These are phyloP conservation scores for Cucurbita moschata DNA, from an alignment of 306 rosid species.

Conservation along the genomic window DNA sequence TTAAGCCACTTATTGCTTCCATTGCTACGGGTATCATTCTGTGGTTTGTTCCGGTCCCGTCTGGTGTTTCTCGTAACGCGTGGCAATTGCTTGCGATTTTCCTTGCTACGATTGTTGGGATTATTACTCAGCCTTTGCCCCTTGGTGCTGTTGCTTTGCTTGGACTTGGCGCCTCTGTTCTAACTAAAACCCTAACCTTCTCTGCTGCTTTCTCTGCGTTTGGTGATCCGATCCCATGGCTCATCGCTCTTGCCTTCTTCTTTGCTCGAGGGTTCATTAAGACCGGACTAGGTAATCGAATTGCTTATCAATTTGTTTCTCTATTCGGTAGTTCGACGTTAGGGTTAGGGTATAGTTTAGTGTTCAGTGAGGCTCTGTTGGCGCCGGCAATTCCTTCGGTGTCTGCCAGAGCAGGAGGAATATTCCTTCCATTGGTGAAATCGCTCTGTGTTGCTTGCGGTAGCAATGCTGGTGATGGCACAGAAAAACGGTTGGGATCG, in stretches of 20 bases:
- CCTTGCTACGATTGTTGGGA: slow-evolving; percentile 83
- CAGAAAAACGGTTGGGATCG: slow-evolving; percentile 60
- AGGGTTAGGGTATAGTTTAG: slow-evolving; percentile 89
- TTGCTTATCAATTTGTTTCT: slow-evolving; percentile 79
- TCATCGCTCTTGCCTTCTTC: slow-evolving; percentile 87
- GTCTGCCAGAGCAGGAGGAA: slow-evolving; percentile 89
- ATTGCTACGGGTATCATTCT: slow-evolving; percentile 55
- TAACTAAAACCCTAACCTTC: slow-evolving; percentile 77
- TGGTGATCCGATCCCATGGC: slow-evolving; percentile 96
- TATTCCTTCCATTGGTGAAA: slow-evolving; percentile 80
- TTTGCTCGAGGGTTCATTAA: slow-evolving; percentile 91
- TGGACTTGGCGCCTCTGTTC: slow-evolving; percentile 77
- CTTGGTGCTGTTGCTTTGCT: slow-evolving; percentile 85
- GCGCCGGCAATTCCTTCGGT: slow-evolving; percentile 97
- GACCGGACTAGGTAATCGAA: slow-evolving; percentile 87
- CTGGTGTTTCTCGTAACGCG: slow-evolving; percentile 60
- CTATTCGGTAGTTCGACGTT: slow-evolving; percentile 86
- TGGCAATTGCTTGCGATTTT: slow-evolving; percentile 88
- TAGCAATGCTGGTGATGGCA: slow-evolving; percentile 87
- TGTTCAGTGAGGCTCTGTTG: slow-evolving; percentile 79
- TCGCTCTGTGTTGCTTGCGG: slow-evolving; percentile 89
- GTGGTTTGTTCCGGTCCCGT: slow-evolving; percentile 80
- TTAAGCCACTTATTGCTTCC: slow-evolving; percentile 66
- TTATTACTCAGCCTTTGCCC: slow-evolving; percentile 82
- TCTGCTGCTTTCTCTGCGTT: slow-evolving; percentile 88